A percentile compares a stretch with the other conserved stretches of the same genome.
Evolutionary conservation across 139 green algal genomes (phyloP).

Genomic region (Yamagishiella unicocca): DNA sequence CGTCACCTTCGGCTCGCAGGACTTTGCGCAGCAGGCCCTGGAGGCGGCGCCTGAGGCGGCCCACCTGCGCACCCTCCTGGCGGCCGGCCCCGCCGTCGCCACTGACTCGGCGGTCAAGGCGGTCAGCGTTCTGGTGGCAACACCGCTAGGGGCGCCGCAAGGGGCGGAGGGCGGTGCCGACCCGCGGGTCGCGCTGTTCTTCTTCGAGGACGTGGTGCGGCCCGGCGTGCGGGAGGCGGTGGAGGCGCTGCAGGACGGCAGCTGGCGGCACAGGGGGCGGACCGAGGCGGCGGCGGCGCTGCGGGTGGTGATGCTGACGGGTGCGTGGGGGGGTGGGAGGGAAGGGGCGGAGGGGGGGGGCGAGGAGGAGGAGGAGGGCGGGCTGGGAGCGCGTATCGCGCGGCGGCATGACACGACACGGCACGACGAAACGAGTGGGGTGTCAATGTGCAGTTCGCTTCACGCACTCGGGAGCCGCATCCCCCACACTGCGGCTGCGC

Average conservation of each 20-base stretch:
- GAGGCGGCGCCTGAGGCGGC: background rate
- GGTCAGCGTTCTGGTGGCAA: constrained; percentile 5
- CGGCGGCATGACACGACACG: too few relatives aligned
- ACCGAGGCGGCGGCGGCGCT: constrained; percentile 36
- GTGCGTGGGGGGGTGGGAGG: constrained; percentile 43
- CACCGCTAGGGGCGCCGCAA: background rate
- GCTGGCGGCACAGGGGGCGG: constrained; percentile 36
- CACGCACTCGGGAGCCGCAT: too few relatives aligned
- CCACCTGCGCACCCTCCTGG: background rate
- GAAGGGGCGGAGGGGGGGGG: too few relatives aligned
- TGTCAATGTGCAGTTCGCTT: too few relatives aligned
- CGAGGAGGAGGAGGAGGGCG: too few relatives aligned
- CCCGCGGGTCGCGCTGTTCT: constrained; percentile 65
- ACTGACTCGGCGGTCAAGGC: background rate
- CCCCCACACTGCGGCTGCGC: too few relatives aligned
- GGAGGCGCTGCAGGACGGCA: constrained; percentile 64
- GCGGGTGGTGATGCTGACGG: constrained; percentile 76
- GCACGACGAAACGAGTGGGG: too few relatives aligned
- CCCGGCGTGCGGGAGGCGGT: constrained; percentile 66
- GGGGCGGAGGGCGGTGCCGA: background rate
- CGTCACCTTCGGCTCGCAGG: constrained; percentile 71
- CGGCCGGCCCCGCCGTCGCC: background rate
- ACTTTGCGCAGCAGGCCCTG: constrained; percentile 61
- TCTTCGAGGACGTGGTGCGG: constrained; percentile 82
- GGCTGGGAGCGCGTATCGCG: too few relatives aligned